Evolutionary conservation across 23 red algal genomes (phyloP), one percentile per base, ranked within the genome.

Genomic region (Gracilariopsis chorda): DNA sequence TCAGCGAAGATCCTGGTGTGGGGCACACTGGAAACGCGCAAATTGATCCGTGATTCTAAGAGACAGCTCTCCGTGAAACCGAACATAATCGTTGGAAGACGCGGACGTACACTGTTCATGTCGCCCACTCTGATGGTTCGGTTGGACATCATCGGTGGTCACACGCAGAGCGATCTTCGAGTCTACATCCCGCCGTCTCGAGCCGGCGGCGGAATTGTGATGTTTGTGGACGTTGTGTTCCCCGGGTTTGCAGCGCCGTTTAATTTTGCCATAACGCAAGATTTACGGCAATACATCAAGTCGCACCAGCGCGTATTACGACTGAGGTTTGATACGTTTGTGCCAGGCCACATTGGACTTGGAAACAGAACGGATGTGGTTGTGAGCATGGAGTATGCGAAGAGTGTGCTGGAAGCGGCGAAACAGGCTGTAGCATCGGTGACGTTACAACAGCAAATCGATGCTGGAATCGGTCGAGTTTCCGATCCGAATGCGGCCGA

Each of bases 221-320:
- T 61, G n/a, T 77, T 47, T 23, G 69, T 90, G 16, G 87, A 90
- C 21, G 77, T 80, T 23, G 73, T 82, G 4, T 90, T 80, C 29
- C 87, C 87, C 2, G 40, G 48, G 21, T 90, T 20, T 24, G 37
- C 59, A 11, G 33, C 87, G 9, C 45, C 73, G 0, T 90, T 65
- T 27, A 82, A 19, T 25, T 68, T 90, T 14, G 71, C 53, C 17
- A 11, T 80, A 0, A 82, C 77, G n/a, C 14, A 90, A 2, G 87
- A 90, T 48, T 25, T 90, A 25, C 10, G 58, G 51, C 8, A 19
- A 9, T 90, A 60, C 87, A 42, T 69, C 0, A 45, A 53, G 7
- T 24, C 43, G 12, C 87, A 90, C 14, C 2, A 32, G 32, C 3
- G 2, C n/a, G 19, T 90, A 20, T 47, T 90, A 47, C 1, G 16